phyloP scores from a whole-genome alignment of 257 asterid species.

The Solanum boliviense region DNA sequence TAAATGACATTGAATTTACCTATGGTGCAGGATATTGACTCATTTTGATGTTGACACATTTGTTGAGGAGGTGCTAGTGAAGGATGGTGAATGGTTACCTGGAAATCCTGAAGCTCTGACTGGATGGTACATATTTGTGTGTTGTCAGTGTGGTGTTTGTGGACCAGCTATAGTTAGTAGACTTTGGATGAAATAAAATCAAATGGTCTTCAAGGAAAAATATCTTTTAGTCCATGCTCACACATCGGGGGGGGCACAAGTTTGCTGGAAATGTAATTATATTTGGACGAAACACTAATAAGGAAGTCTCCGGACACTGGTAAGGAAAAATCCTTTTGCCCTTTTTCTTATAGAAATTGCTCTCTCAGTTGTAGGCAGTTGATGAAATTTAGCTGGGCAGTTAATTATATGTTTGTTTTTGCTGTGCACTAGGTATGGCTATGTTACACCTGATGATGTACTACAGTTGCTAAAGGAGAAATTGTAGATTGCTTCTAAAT shows the following conservation, averaged over 20 bases:
- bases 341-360: no score
- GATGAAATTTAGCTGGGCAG: neutral
- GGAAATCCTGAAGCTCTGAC: conserved; percentile 82
- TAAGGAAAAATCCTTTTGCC: no score
- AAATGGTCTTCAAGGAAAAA: conserved; percentile 58
- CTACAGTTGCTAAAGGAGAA: conserved; percentile 56
- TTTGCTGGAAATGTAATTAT: conserved; percentile 85
- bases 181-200: conserved; percentile 58
- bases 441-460: conserved; percentile 85
- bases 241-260: conserved; percentile 85
- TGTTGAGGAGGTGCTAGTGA: conserved; percentile 96
- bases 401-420: conserved; percentile 3
- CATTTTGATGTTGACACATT: conserved; percentile 94
- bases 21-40: conserved; percentile 73
- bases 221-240: conserved; percentile 80
- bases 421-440: conserved; percentile 67
- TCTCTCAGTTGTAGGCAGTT: neutral
- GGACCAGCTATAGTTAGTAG: conserved; percentile 66
- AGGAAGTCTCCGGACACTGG: conserved; percentile 54
- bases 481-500: conserved; percentile 38
- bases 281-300: conserved; percentile 52
- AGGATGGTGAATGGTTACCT: conserved; percentile 81
- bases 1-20: conserved; percentile 1
- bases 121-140: conserved; percentile 89
- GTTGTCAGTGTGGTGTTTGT: conserved; percentile 91